Percentiles rank a stretch among this genome's conserved stretches.
phyloP scores from a whole-genome alignment of 2,329 filamentous ascomycete species.

The Dactylellina sp. region DNA sequence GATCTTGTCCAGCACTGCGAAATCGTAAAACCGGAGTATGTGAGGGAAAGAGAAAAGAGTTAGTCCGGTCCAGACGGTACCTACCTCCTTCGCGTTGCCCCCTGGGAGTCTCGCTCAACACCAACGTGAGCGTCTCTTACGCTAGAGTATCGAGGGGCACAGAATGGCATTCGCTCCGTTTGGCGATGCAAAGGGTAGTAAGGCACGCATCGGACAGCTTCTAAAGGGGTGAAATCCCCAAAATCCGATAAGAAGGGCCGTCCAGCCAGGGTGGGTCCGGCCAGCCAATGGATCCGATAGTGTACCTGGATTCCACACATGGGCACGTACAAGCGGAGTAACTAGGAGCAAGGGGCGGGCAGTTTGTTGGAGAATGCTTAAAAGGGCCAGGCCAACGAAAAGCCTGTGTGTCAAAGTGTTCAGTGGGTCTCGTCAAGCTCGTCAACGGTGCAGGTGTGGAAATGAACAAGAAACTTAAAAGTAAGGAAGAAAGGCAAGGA shows the following conservation, averaged over 20 bases:
- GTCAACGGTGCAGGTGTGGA: constrained; percentile 12
- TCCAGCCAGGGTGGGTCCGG: constrained; percentile 32
- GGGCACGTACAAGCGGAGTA: constrained; percentile 44
- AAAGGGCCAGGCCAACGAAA: not conserved
- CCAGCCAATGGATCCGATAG: constrained; percentile 38
- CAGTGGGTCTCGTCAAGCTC: not conserved
- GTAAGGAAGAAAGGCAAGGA: not conserved
- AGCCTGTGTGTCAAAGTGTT: not conserved
- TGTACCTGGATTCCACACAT: constrained; percentile 47
- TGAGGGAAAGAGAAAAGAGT: too few species aligned
- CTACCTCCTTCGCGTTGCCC: constrained; percentile 16
- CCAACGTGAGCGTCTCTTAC: too few species aligned
- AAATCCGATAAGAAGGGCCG: constrained; percentile 33
- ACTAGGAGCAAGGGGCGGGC: constrained; percentile 22
- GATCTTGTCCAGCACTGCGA: constrained; percentile 5
- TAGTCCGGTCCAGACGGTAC: too few species aligned
- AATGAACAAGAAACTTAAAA: not conserved
- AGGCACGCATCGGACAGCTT: constrained; percentile 37
- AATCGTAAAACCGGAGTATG: not conserved
- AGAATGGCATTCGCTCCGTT: not conserved
- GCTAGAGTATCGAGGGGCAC: not conserved
- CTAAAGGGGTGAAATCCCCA: constrained; percentile 39
- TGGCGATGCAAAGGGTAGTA: not conserved
- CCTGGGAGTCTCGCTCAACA: constrained; percentile 39
- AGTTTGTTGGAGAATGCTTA: constrained; percentile 9